Conservation (phyloP, 164 flowering plant genomes). For the Macadamia integrifolia region DNA sequence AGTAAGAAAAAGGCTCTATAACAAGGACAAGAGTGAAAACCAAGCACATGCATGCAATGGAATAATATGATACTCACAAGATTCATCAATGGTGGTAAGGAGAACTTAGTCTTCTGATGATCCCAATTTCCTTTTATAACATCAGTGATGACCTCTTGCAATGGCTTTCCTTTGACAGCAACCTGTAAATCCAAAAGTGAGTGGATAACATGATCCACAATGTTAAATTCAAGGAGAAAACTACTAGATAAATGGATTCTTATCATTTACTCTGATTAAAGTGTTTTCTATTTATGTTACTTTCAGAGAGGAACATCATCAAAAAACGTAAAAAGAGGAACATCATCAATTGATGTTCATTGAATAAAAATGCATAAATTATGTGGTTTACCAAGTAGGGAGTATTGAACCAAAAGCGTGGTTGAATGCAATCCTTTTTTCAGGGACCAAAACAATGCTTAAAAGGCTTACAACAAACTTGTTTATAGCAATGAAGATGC, state of each 20-base stretch:
- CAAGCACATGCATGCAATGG: neutral
- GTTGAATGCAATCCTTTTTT: neutral
- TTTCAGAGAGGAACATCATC: neutral
- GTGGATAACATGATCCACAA: neutral
- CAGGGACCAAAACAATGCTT: neutral
- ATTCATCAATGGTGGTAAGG: conserved; percentile 90
- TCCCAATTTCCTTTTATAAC: conserved; percentile 82
- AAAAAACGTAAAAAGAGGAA: neutral
- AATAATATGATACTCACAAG: conserved; percentile 49
- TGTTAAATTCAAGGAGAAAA: conserved; percentile 1
- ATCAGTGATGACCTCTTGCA: conserved; percentile 49
- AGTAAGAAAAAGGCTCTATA: neutral
- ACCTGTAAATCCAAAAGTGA: conserved; percentile 33
- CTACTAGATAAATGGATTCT: neutral
- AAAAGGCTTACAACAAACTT: neutral
- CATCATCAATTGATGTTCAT: neutral
- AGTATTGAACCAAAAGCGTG: neutral
- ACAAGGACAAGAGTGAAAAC: neutral
- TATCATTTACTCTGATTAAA: neutral
- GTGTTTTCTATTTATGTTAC: neutral
- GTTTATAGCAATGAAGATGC: neutral
- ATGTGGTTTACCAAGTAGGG: neutral
- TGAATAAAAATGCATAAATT: neutral
- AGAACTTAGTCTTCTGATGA: conserved; percentile 77
- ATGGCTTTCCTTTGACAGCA: conserved; percentile 39